Percentiles rank a stretch among this genome's conserved stretches.
Evolutionary conservation across 441 rosid genomes (phyloP).

Genomic region (Arabidopsis lyrata): DNA sequence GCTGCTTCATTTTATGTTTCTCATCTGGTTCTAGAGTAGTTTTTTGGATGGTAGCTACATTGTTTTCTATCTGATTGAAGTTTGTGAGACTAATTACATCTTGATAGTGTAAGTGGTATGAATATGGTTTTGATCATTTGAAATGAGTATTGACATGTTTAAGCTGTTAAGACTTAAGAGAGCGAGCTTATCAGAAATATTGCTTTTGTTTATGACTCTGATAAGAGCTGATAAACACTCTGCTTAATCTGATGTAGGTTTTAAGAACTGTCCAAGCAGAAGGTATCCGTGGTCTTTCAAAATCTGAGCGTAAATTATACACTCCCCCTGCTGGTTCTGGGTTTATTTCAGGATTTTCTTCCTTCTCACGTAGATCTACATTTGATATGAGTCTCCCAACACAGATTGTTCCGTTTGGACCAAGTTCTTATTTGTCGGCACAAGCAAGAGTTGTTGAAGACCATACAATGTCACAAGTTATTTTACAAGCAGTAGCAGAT

Average conservation of each 20-base stretch:
- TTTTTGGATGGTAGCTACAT: neutral
- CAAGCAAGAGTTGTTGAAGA: slow-evolving; percentile 93
- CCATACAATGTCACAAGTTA: slow-evolving; percentile 79
- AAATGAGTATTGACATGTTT: slow-evolving; percentile 22
- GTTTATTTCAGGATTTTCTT: slow-evolving; percentile 83
- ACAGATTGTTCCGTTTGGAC: slow-evolving; percentile 77
- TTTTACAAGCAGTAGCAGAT: slow-evolving; percentile 60
- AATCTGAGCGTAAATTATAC: slow-evolving; percentile 76
- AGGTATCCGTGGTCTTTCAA: slow-evolving; percentile 86
- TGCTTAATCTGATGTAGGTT: slow-evolving; percentile 54
- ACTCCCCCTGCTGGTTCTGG: slow-evolving; percentile 96
- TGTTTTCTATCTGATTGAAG: neutral
- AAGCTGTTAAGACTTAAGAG: slow-evolving; percentile 13
- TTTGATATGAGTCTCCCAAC: slow-evolving; percentile 57
- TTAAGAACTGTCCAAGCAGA: slow-evolving; percentile 91
- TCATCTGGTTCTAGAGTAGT: neutral
- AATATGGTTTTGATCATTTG: slow-evolving; percentile 7
- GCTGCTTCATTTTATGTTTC: slow-evolving; percentile 13
- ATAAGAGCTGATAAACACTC: slow-evolving; percentile 20
- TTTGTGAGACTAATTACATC: slow-evolving; percentile 1
- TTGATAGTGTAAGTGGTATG: slow-evolving; percentile 15
- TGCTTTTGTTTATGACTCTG: slow-evolving; percentile 8
- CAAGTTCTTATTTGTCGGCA: slow-evolving; percentile 86
- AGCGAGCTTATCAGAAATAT: neutral
- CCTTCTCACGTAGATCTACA: slow-evolving; percentile 71